A percentile compares a stretch with the other conserved stretches of the same genome.
phyloP scores from a whole-genome alignment of 2,329 filamentous ascomycete genomes.

The Fusarium poae region DNA sequence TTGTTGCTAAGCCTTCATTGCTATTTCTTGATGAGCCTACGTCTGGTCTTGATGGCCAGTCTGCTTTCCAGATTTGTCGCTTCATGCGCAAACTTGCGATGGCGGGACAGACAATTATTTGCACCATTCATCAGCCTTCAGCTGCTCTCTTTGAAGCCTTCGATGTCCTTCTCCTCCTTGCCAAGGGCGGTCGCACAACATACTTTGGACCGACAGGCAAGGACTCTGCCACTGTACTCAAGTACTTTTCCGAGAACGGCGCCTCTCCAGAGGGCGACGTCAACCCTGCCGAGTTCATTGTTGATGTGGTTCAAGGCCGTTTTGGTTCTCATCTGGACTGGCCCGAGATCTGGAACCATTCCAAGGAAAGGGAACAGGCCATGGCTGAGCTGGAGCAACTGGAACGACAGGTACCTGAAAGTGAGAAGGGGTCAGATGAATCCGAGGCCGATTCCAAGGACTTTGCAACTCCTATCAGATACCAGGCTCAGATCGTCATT shows the following conservation, averaged over 20 bases:
- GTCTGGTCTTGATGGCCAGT: constrained; percentile 75
- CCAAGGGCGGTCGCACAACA: constrained; percentile 72
- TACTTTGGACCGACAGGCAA: constrained; percentile 76
- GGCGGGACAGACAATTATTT: constrained; percentile 74
- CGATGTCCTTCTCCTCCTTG: constrained; percentile 72
- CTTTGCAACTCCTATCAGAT: background rate
- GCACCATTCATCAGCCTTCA: constrained; percentile 78
- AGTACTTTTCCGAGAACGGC: constrained; percentile 76
- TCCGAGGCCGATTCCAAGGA: background rate
- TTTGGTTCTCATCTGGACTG: constrained; percentile 65
- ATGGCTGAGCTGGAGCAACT: constrained; percentile 50
- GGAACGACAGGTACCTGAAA: background rate
- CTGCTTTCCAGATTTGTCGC: constrained; percentile 73
- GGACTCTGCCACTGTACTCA: constrained; percentile 63
- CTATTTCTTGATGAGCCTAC: constrained; percentile 74
- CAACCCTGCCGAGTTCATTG: constrained; percentile 83
- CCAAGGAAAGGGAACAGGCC: constrained; percentile 69
- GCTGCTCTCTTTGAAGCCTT: constrained; percentile 73
- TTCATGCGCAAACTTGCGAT: constrained; percentile 77
- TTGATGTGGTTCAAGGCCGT: constrained; percentile 67
- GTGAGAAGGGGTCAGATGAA: background rate
- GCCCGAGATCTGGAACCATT: constrained; percentile 77
- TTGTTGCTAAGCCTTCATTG: constrained; percentile 69
- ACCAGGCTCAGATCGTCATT: background rate
- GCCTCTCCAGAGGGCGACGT: constrained; percentile 70